Evolutionary conservation across 345 rosid genomes (phyloP), one percentile per base, ranked within the genome.

Genomic region (Brassica cretica): DNA sequence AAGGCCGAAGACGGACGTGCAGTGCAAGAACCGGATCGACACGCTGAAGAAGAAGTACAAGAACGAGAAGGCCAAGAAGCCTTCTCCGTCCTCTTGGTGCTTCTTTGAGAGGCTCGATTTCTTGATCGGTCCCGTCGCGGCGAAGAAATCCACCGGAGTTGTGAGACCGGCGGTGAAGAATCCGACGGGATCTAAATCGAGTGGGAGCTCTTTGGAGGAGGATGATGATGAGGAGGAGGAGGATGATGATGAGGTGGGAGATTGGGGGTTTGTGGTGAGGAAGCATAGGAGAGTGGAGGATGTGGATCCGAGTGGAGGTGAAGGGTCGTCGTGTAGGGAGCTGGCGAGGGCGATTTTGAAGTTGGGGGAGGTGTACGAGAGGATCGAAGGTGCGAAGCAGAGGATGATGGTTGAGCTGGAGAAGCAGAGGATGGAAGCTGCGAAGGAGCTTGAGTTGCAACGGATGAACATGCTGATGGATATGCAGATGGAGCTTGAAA

Each of bases 1-100:
- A 71, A 80, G 82, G 14, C 82, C 86, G 9, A 88, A 85, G 44
- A 90, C 88, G 32, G 93, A 87, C 8, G 86, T 83, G 3, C 94
- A 92, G 84, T 88, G 95, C 44, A 87, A 88, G 85, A 88, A 88
- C 76, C 82, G 95, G 61, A 86, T 90, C 80, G 95, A 87, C 15
- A 90, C 95, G 29, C 66, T 88, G 37, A 67, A 46, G 44, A 69
- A 51, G 72, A 69, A 69, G 62, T 69, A 69, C 72, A 69, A 69
- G 5, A 9, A 44, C 10, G 72, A 69, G 62, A 69, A 69, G 11
- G 25, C 72, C 0, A 69, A 51, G 19, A 69, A 51, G 19, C 72
- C 32, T 18, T 59, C 51, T 10, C 11, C 41, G 1, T 51, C 71
- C 3, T n/a, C 62, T 2, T 69, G 72, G 72, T 15, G 72, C 27